Percentiles rank a stretch among this genome's conserved stretches.
phyloP scores from a whole-genome alignment of 2,329 filamentous ascomycete species.

The Phaeomoniella chlamydospora region DNA sequence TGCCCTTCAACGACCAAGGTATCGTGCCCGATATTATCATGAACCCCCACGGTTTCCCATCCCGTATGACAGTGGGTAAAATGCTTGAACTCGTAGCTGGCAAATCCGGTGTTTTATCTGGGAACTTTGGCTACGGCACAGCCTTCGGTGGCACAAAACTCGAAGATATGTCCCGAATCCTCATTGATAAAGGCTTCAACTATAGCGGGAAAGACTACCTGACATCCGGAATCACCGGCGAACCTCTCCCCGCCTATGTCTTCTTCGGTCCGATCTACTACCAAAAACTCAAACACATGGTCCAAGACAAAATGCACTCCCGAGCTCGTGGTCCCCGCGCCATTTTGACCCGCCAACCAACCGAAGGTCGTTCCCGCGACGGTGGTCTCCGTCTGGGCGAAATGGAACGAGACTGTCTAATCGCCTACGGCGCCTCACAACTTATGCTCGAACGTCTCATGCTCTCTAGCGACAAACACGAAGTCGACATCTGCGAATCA shows the following conservation, averaged over 20 bases:
- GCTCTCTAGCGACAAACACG: conserved; percentile 80
- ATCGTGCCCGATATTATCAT: conserved; percentile 98
- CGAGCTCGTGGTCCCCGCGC: conserved; percentile 79
- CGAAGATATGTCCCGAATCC: conserved; percentile 73
- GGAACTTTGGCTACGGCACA: conserved; percentile 78
- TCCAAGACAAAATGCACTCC: conserved; percentile 99
- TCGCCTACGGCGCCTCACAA: conserved; percentile 91
- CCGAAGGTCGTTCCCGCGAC: conserved; percentile 83
- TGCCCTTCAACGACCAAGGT: conserved; percentile 86
- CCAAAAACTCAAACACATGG: conserved; percentile 99
- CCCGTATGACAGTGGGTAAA: conserved; percentile 98
- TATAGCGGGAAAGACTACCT: conserved; percentile 97
- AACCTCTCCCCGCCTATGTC: conserved; percentile 86
- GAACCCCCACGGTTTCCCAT: conserved; percentile 99
- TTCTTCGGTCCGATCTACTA: conserved; percentile 99
- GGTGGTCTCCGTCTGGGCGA: conserved; percentile 89
- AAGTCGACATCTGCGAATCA: conserved; percentile 83
- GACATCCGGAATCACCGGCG: conserved; percentile 87
- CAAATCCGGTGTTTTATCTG: conserved; percentile 79
- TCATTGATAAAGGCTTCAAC: conserved; percentile 80
- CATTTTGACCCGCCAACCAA: conserved; percentile 87
- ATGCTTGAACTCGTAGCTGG: conserved; percentile 89
- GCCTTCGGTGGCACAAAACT: conserved; percentile 74
- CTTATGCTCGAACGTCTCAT: conserved; percentile 85
- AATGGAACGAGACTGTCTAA: conserved; percentile 97